Percentiles rank a stretch among this genome's conserved stretches.
Evolutionary conservation across 202 grass and related monocot genomes (phyloP).

Genomic region (Zoysia matrella): DNA sequence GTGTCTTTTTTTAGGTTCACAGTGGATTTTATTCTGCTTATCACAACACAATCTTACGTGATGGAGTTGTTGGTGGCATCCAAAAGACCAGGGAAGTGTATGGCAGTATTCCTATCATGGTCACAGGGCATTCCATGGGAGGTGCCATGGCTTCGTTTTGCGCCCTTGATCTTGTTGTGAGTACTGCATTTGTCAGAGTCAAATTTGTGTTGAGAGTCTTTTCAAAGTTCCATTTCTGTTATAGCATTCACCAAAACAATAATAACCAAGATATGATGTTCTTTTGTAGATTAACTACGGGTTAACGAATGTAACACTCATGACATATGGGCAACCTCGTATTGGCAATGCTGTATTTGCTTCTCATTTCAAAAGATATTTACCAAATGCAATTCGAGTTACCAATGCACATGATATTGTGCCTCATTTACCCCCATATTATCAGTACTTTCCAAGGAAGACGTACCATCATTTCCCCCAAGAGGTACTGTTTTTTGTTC

Average conservation of each 20-base stretch:
- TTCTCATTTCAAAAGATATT: slow-evolving; percentile 61
- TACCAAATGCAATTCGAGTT: slow-evolving; percentile 64
- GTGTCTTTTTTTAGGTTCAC: slow-evolving; percentile 65
- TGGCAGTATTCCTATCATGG: slow-evolving; percentile 34
- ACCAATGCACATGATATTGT: slow-evolving; percentile 76
- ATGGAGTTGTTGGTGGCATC: background rate
- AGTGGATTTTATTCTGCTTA: slow-evolving; percentile 96
- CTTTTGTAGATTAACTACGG: slow-evolving; percentile 66
- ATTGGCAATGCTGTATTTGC: slow-evolving; percentile 83
- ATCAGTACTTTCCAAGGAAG: slow-evolving; percentile 52
- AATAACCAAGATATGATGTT: slow-evolving; percentile 19
- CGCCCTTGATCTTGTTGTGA: slow-evolving; percentile 82
- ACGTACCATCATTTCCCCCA: slow-evolving; percentile 75
- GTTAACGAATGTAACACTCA: slow-evolving; percentile 65
- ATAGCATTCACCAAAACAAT: background rate
- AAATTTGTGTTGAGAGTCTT: too few relatives aligned
- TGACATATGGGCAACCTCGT: slow-evolving; percentile 91
- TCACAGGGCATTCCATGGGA: slow-evolving; percentile 92
- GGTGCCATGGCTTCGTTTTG: slow-evolving; percentile 87
- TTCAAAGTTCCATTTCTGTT: too few relatives aligned
- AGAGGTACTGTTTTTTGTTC: slow-evolving; percentile 57
- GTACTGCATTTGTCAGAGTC: too few relatives aligned
- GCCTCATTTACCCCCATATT: slow-evolving; percentile 86
- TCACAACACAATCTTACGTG: slow-evolving; percentile 82
- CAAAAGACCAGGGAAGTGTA: too few relatives aligned